Evolutionary conservation across 2,329 filamentous ascomycete genomes (phyloP), one percentile per base, ranked within the genome.

Genomic region (Trichophyton schoenleinii): DNA sequence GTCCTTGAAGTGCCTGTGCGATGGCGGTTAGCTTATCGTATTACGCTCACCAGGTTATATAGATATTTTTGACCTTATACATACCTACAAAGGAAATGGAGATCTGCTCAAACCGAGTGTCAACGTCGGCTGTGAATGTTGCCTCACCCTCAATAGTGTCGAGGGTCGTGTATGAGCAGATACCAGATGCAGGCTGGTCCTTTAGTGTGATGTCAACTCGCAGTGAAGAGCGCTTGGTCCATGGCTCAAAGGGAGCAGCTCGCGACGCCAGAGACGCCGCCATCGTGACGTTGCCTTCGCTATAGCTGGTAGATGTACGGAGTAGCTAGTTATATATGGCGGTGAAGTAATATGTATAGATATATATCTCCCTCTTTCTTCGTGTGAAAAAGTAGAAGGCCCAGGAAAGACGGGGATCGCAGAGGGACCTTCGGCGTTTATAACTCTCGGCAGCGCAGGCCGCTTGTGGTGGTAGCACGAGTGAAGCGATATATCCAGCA

Each of bases 1-100:
- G 80, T 81, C 62, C 77, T 75, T 34, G 77, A 76, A 3, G 75
- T 76, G 48, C 82, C 80, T 81, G 67, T 52, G 7, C 0, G 25
- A 11, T 3, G 6, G 25, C 9, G 11, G 25, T n/a, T 41, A 36
- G 22, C 49, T 59, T 25, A 28, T 20, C 34, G 44, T 11, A 18
- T 31, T 11, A 13, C 41, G 11, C 41, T 22, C 22, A 5, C 20
- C 58, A 64, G 5, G 5, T 6, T 55, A 9, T 55, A 18, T 34
- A 34, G 67, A 8, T 65, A 36, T 11, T 36, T 36, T 36, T 36
- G 8, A 36, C 34, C 2, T 36, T 36, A 48, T 48, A 64, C 57
- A 57, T 63, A 64, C 70, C 71, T 63, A 72, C 65, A 57, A 73
- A 71, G 15, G 65, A 63, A 61, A 73, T 70, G 44, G 48, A 63